These are phyloP conservation scores for Hypoxylon fuscum DNA, from an alignment of 495 filamentous ascomycete genomes.

Conservation along the genomic window DNA sequence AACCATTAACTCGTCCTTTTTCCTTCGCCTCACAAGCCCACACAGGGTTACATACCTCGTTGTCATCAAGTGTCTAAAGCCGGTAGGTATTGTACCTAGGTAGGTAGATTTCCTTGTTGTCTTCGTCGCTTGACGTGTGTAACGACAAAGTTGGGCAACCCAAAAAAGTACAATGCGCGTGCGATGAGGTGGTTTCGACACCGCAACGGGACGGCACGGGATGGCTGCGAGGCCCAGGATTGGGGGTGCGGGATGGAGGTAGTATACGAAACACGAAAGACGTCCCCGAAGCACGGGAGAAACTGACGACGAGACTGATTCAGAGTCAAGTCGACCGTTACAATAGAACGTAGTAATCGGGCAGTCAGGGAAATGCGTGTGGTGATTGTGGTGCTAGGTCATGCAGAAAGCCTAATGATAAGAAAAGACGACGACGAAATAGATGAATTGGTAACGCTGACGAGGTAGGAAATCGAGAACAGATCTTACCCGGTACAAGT, in stretches of 20 bases:
- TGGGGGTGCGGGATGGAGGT: neutral
- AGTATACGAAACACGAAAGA: neutral
- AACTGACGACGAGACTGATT: conserved; percentile 2
- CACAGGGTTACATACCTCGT: conserved; percentile 20
- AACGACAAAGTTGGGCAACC: conserved; percentile 21
- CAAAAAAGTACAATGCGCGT: conserved; percentile 20
- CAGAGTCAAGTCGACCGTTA: conserved; percentile 7
- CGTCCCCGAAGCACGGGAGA: no score
- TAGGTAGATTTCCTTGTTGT: conserved; percentile 13
- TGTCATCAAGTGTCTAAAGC: conserved; percentile 7
- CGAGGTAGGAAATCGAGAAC: conserved; percentile 6
- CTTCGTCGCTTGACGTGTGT: conserved; percentile 30
- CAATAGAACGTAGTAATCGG: conserved; percentile 27
- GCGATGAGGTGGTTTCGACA: conserved; percentile 25
- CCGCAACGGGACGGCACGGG: conserved; percentile 24
- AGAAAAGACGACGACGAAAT: neutral
- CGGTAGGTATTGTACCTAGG: conserved; percentile 9
- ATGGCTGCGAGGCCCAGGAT: conserved; percentile 15
- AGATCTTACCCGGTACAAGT: conserved; percentile 5
- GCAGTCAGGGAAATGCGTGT: conserved; percentile 10
- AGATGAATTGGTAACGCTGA: conserved; percentile 1
- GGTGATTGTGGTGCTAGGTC: conserved; percentile 6
- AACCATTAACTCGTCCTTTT: conserved; percentile 2
- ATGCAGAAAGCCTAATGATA: neutral
- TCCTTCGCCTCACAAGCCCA: neutral